Base-by-base conservation (phyloP, 2,329 filamentous ascomycete species). In the Fusarium pilosicola region DNA sequence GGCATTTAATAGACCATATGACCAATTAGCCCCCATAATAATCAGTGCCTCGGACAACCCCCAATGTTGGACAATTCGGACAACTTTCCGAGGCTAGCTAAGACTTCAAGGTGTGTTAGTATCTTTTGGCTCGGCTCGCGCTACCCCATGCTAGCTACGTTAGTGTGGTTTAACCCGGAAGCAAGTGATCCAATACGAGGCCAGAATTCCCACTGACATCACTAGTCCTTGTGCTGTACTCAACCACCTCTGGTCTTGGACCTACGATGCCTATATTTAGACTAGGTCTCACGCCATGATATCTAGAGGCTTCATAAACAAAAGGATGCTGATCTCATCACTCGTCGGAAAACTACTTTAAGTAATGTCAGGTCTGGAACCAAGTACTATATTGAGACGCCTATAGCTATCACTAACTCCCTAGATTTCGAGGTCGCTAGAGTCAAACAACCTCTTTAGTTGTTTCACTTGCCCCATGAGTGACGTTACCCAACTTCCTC, bases 221-320 rank as follows among this genome's bases (percentile, higher is more conserved):
- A 17, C 14, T 4, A 17, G 1, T 24, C 14, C 10, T 24, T 24
- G 0, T 11, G n/a, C 9, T 24, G n/a, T 9, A 11, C 3, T 6
- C 15, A 8, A 28, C 28, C 14, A 15, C 8, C 22, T 15, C 22
- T 15, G 13, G 13, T 15, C 39, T 42, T 24, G 22, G 8, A 42
- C 10, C 14, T 42, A 17, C n/a, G 5, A 24, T 42, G 6, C 15
- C 41, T 17, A 9, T 9, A 2, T 17, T 24, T n/a, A 42, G 14
- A 42, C n/a, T n/a, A 10, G 8, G 9, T 15, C 22, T 24, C 15
- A 9, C 10, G n/a, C 41, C n/a, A 42, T 15, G 6, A 3, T 17
- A 24, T 24, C 14, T 11, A 17, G 5, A 10, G n/a, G n/a, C 0
- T 42, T 42, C 22, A 10, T 15, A 17, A 17, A 9, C 5, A 17